Conservation (phyloP, 2,329 filamentous ascomycete species). For the Neocucurbitaria cava region DNA sequence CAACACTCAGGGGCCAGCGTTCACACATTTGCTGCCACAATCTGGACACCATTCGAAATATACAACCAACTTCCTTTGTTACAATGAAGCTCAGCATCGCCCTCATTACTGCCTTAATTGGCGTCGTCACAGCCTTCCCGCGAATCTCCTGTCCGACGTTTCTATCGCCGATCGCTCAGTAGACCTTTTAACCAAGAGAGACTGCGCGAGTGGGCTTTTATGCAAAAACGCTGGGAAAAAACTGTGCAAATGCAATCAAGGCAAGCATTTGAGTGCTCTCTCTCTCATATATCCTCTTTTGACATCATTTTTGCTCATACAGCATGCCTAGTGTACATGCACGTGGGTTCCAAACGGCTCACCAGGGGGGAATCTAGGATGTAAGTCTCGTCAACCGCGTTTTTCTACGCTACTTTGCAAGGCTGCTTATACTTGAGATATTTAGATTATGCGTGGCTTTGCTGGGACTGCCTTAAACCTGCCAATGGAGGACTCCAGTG, state of each 20-base stretch:
- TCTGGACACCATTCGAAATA: neutral
- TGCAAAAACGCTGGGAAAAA: neutral
- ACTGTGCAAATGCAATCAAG: neutral
- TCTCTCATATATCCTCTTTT: neutral
- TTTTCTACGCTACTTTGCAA: neutral
- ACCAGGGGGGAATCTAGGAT: neutral
- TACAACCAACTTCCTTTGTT: neutral
- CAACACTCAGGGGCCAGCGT: neutral
- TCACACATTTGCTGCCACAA: neutral
- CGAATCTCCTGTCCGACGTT: neutral
- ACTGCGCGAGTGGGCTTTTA: neutral
- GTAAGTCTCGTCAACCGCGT: neutral
- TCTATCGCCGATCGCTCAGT: neutral
- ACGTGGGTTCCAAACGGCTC: neutral
- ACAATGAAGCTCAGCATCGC: slow-evolving; percentile 1
- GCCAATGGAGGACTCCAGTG: neutral
- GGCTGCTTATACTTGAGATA: neutral
- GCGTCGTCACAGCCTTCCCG: neutral
- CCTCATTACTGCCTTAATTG: neutral
- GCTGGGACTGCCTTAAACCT: neutral
- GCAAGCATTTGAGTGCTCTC: neutral
- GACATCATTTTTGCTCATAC: neutral
- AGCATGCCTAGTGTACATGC: neutral
- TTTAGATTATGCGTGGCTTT: neutral
- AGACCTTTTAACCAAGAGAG: neutral